A percentile compares a stretch with the other conserved stretches of the same genome.
Conservation (phyloP, 75 land plant species). For the Selaginella moellendorffii region DNA sequence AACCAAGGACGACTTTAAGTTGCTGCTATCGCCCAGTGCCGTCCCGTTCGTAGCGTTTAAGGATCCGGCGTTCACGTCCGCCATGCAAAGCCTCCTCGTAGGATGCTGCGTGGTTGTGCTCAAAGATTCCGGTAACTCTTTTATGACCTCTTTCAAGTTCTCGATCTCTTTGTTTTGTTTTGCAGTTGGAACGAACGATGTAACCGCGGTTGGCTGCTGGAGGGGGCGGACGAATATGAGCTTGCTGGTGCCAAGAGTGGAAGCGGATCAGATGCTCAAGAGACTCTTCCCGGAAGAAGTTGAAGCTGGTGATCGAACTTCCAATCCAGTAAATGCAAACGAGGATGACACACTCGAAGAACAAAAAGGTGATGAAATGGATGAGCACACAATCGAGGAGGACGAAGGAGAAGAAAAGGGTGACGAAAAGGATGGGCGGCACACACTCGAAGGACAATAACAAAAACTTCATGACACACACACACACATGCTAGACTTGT, state of each 20-base stretch:
- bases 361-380: no score
- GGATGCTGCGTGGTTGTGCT: conserved; percentile 74
- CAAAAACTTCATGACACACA: no score
- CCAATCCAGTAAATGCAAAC: no score
- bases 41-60: conserved; percentile 62
- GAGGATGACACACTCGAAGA: no score
- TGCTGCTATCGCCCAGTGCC: conserved; percentile 42
- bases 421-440: no score
- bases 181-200: no score
- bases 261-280: conserved; percentile 68
- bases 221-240: conserved; percentile 65
- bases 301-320: no score
- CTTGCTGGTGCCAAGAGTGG: conserved; percentile 67
- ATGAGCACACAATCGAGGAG: no score
- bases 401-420: no score
- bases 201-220: conserved; percentile 78
- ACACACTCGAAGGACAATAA: no score
- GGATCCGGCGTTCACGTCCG: conserved; percentile 39
- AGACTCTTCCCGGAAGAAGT: conserved; percentile 21
- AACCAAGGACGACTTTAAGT: conserved; percentile 49
- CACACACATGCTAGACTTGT: no score
- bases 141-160: no score
- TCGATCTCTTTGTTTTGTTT: not conserved
- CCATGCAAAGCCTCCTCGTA: conserved; percentile 36
- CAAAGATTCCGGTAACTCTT: conserved; percentile 24